Base-by-base conservation (phyloP, 805 yeast genomes). In the Hanseniaspora mollemarum region DNA sequence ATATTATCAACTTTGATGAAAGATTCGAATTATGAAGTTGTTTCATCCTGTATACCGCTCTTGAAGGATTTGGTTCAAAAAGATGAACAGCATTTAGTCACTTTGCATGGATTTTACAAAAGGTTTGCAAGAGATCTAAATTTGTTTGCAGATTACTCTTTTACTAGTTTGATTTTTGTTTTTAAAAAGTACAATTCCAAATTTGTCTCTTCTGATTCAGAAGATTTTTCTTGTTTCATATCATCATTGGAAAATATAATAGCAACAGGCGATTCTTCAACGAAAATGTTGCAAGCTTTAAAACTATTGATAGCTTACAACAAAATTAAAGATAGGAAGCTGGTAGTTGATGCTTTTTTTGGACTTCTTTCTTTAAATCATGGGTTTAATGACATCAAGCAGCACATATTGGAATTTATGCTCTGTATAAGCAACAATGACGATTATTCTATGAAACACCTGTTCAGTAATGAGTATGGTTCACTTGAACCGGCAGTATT, bases 141-240 rank as follows among this genome's bases (percentile, higher is more conserved):
- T 0, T 69, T 73, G 1, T 69, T 90, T 50, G 94, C 87, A 53
- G 81, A 80, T 49, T 85, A 87, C 83, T 67, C 86, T 8, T 87
- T 83, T 59, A 63, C 73, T 0, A 60, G 69, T 10, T 62, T 80
- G 15, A 66, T 86, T 19, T 84, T 83, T 43, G 57, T 84, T 4
- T 67, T 88, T 45, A 74, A 81, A 0, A 76, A 77, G 46, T 92
- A 92, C 62, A 69, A 78, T 31, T 73, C 87, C 49, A 57, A 64
- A 7, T 87, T 72, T 60, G 60, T 87, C 33, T 57, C 57, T 18
- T 39, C 55, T 15, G 52, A 52, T 1, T 60, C 62, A 24, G 61
- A 58, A 28, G 96, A 87, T 60, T 62, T 83, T 42, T 60, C 69
- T 24, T 61, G 76, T 4, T 76, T 87, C 2, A 37, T 52, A 57